phyloP scores from a whole-genome alignment of 1,284 basidiomycete genomes.

The Fomitopsis betulina region DNA sequence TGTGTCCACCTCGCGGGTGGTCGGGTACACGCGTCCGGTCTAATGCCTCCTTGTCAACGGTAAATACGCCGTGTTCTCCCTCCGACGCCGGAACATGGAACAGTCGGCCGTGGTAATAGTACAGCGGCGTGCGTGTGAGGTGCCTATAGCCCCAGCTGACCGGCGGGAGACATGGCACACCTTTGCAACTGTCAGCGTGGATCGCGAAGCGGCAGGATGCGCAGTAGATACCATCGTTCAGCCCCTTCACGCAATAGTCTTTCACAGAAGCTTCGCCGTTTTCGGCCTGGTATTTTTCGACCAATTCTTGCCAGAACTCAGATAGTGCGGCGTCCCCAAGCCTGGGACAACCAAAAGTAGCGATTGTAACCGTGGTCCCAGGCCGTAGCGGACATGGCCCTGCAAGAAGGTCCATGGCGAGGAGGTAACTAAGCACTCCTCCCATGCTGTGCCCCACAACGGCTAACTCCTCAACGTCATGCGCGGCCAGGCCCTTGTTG shows the following conservation, averaged over 20 bases:
- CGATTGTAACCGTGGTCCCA: constrained; percentile 33
- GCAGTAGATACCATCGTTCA: constrained; percentile 41
- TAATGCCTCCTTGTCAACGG: constrained; percentile 22
- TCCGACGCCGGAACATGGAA: constrained; percentile 42
- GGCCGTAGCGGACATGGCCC: constrained; percentile 22
- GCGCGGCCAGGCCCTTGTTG: constrained; percentile 54
- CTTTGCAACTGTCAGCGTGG: constrained; percentile 23
- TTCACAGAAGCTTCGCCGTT: constrained; percentile 34
- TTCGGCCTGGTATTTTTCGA: constrained; percentile 28
- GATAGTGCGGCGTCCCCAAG: constrained; percentile 40
- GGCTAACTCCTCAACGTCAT: constrained; percentile 38
- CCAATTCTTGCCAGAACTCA: constrained; percentile 35
- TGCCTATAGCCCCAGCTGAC: constrained; percentile 46
- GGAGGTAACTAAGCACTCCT: constrained; percentile 40
- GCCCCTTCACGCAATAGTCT: constrained; percentile 48
- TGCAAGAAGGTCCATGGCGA: constrained; percentile 40
- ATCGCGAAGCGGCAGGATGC: background rate
- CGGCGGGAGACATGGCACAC: constrained; percentile 49
- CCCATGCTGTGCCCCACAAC: constrained; percentile 39
- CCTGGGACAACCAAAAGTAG: constrained; percentile 46
- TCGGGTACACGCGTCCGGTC: constrained; percentile 7
- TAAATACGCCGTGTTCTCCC: constrained; percentile 42
- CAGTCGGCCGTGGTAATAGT: constrained; percentile 39
- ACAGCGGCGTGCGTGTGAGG: constrained; percentile 41
- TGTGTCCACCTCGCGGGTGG: constrained; percentile 48